Evolutionary conservation across 768 basidiomycete species (phyloP).

Genomic region (Megacollybia marginata): DNA sequence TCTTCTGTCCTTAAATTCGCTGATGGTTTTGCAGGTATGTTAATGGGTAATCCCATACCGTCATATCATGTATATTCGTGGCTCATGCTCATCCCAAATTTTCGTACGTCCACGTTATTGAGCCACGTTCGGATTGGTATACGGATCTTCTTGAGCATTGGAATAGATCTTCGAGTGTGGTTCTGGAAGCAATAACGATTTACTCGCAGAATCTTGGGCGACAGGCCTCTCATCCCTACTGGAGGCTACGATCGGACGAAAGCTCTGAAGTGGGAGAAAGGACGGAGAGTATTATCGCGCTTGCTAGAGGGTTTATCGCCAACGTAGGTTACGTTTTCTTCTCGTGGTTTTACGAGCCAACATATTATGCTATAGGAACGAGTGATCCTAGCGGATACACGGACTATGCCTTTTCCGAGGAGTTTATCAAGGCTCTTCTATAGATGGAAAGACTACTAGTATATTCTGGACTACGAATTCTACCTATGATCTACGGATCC

Average conservation of each 20-base stretch:
- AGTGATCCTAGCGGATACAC: slow-evolving; percentile 19
- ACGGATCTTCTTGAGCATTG: not conserved
- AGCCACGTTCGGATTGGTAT: slow-evolving; percentile 12
- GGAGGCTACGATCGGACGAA: slow-evolving; percentile 36
- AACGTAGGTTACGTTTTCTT: slow-evolving; percentile 21
- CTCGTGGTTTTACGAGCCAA: slow-evolving; percentile 2
- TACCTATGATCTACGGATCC: no score
- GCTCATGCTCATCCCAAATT: slow-evolving; percentile 24
- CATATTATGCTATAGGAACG: slow-evolving; percentile 11
- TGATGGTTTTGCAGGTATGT: slow-evolving; percentile 27
- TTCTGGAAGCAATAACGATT: slow-evolving; percentile 26
- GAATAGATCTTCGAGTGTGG: not conserved
- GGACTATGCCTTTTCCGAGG: slow-evolving; percentile 23
- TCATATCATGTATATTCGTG: slow-evolving; percentile 19
- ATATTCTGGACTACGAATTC: no score
- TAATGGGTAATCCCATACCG: slow-evolving; percentile 42
- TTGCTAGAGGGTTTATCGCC: slow-evolving; percentile 24
- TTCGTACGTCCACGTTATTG: slow-evolving; percentile 34
- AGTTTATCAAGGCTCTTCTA: not conserved
- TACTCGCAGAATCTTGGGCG: slow-evolving; percentile 38
- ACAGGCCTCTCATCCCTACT: slow-evolving; percentile 30
- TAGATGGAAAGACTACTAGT: no score
- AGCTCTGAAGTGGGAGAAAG: slow-evolving; percentile 29
- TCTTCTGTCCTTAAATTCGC: slow-evolving; percentile 13
- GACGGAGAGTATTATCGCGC: slow-evolving; percentile 13